Percentiles rank a stretch among this genome's conserved stretches.
phyloP scores from a whole-genome alignment of 352 stramenopile species.

The Globisporangium spiculum region DNA sequence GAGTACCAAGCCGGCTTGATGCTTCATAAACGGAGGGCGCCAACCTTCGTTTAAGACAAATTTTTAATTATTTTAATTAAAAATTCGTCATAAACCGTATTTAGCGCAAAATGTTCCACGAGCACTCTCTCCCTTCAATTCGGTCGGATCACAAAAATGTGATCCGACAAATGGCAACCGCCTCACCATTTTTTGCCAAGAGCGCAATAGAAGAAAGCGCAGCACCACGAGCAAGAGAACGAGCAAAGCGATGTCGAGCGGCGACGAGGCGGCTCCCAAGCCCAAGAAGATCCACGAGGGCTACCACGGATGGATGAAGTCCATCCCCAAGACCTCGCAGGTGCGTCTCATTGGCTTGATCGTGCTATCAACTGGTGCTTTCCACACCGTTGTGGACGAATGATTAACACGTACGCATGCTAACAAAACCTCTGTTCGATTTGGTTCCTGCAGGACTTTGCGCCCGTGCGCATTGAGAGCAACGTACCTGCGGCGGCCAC shows the following conservation, averaged over 20 bases:
- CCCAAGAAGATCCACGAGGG: slow-evolving; percentile 69
- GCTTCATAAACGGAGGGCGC: too few species aligned
- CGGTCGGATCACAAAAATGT: too few species aligned
- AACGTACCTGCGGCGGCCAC: slow-evolving; percentile 15
- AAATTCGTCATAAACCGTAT: too few species aligned
- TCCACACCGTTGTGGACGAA: neutral
- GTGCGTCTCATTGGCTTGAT: slow-evolving; percentile 20
- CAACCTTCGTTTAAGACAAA: too few species aligned
- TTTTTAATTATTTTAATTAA: too few species aligned
- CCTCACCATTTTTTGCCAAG: neutral
- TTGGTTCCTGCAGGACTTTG: slow-evolving; percentile 59
- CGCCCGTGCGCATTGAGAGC: slow-evolving; percentile 64
- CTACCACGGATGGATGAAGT: slow-evolving; percentile 89
- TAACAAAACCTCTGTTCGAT: neutral
- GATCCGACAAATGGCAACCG: neutral
- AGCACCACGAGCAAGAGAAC: neutral
- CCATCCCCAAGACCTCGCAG: slow-evolving; percentile 76
- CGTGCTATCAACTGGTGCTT: neutral
- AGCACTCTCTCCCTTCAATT: too few species aligned
- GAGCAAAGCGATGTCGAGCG: slow-evolving; percentile 23
- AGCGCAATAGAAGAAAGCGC: neutral
- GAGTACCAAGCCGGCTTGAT: too few species aligned
- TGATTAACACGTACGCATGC: neutral
- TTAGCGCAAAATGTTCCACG: too few species aligned
- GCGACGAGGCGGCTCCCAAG: slow-evolving; percentile 36